Evolutionary conservation across 345 rosid genomes (phyloP), one percentile per base, ranked within the genome.

Genomic region (Syzygium aromaticum): DNA sequence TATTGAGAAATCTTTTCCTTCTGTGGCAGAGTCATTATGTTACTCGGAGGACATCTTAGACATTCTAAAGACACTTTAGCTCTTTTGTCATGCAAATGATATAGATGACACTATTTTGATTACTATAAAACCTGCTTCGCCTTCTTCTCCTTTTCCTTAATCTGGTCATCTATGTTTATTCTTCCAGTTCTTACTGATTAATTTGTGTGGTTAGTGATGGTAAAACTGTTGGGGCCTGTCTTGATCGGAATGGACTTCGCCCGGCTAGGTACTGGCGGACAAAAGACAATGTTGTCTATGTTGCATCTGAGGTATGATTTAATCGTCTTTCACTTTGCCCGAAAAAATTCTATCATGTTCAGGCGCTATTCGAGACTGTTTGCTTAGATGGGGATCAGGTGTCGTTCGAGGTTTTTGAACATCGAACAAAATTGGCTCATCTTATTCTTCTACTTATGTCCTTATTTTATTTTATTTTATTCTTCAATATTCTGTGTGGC

Each of bases 231-330:
- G 99, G 99, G 77, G 99, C 99, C 87, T 94, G 97, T 90, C 99
- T 98, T 87, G 99, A 98, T 88, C 95, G 99, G 80, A 98, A 98
- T 87, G 99, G 99, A 56, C 99, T 98, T 92, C 99, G 99, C 88
- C 99, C 99, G 73, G 99, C 99, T 91, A 93, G 99, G 89, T 98
- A 98, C 85, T 98, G 99, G 99, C 93, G 94, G 87, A 98, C 99
- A 14, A 90, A 89, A 51, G 99, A 98, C 94, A 98, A 98, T 93
- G 88, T 95, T 64, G 99, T 98, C 86, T 98, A 98, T 89, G 99
- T 98, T 87, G 99, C 99, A 73, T 98, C 99, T 89, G 99, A 98
- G 99, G 99, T 98, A 86, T 64, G 95, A 88, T 80, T 59, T 85
- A 49, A 84, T 77, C 54, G 93, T 88, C 84, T 64, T 84, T n/a